Conservation (phyloP, 2,329 filamentous ascomycete species). For the Hansfordia pulvinata region DNA sequence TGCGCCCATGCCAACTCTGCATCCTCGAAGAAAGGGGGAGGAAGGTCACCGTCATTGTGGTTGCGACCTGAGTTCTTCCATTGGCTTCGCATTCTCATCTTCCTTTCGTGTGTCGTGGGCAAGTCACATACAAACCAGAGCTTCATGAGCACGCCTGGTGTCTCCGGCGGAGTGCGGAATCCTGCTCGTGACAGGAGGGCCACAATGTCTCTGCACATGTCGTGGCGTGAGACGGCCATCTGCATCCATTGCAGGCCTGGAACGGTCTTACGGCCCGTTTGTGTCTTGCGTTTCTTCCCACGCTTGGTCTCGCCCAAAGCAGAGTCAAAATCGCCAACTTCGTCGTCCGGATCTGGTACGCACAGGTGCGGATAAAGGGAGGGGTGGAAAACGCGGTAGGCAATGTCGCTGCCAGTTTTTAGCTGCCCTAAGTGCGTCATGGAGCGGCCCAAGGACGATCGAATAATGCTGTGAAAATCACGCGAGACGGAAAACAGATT, state of each 20-base stretch:
- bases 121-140: conserved; percentile 65
- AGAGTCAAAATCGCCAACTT: too few relatives aligned
- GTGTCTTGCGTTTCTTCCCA: background rate
- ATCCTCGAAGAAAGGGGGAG: conserved; percentile 49
- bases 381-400: conserved; percentile 1
- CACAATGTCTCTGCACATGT: conserved; percentile 47
- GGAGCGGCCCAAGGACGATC: conserved; percentile 25
- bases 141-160: conserved; percentile 39
- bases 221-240: conserved; percentile 48
- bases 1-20: conserved; percentile 46
- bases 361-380: background rate
- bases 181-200: conserved; percentile 43
- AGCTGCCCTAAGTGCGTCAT: conserved; percentile 2
- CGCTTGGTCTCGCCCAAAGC: too few relatives aligned
- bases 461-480: conserved; percentile 36
- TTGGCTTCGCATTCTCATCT: conserved; percentile 35
- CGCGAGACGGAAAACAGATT: conserved; percentile 41
- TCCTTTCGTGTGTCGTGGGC: conserved; percentile 39
- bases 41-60: too few relatives aligned
- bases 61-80: too few relatives aligned
- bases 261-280: conserved; percentile 19
- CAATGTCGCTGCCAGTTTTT: conserved; percentile 2
- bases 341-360: too few relatives aligned
- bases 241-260: conserved; percentile 55
- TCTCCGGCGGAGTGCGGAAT: conserved; percentile 36